Conservation (phyloP, 2,329 filamentous ascomycete genomes). For the Fusarium sublunatum region DNA sequence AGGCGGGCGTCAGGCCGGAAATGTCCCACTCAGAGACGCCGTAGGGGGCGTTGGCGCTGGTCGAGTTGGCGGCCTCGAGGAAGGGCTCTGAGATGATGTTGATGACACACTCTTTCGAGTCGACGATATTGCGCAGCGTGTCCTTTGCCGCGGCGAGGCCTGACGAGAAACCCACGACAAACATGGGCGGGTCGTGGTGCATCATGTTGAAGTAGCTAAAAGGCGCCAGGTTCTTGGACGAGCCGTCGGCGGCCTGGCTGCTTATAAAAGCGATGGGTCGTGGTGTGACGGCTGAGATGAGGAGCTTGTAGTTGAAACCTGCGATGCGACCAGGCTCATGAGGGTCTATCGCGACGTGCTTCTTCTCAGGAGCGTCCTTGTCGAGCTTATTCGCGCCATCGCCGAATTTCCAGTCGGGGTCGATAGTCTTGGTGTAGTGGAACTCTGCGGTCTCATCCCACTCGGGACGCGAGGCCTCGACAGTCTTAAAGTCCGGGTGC, state of each 20-base stretch:
- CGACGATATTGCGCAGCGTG: conserved; percentile 77
- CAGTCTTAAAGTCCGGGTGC: conserved; percentile 75
- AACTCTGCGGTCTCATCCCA: conserved; percentile 64
- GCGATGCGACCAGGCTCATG: conserved; percentile 75
- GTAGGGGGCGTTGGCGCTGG: conserved; percentile 80
- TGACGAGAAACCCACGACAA: conserved; percentile 68
- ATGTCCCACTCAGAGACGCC: conserved; percentile 83
- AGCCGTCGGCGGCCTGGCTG: conserved; percentile 69
- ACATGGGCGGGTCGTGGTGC: conserved; percentile 87
- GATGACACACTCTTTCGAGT: conserved; percentile 80
- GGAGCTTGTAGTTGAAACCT: conserved; percentile 87
- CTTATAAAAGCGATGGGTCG: conserved; percentile 79
- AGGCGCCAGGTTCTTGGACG: conserved; percentile 78
- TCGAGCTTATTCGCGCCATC: conserved; percentile 69
- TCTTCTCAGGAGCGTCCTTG: conserved; percentile 43
- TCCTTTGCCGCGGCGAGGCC: conserved; percentile 74
- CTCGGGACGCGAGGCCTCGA: conserved; percentile 73
- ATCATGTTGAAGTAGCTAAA: conserved; percentile 90
- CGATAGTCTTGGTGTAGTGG: conserved; percentile 70
- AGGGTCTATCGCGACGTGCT: conserved; percentile 85
- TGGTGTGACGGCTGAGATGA: conserved; percentile 85
- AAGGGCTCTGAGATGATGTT: conserved; percentile 90
- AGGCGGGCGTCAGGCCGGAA: conserved; percentile 77
- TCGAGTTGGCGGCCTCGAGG: conserved; percentile 88
- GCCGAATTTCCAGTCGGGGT: conserved; percentile 74